A percentile compares a stretch with the other conserved stretches of the same genome.
These are phyloP conservation scores for Suillus bovinus DNA, from an alignment of 768 basidiomycete genomes.

Conservation along the genomic window DNA sequence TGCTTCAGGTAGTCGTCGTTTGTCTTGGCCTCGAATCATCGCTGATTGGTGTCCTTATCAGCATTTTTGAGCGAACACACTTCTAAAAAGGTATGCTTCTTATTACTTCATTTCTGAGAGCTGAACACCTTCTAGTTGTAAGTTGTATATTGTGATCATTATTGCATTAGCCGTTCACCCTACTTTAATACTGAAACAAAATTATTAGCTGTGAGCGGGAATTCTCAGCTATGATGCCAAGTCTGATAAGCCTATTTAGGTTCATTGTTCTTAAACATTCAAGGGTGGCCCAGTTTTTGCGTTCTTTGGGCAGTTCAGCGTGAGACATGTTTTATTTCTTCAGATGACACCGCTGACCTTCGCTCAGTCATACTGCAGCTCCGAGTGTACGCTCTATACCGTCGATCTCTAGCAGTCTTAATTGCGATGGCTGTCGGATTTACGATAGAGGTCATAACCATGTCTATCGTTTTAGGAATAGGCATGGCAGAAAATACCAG, in stretches of 20 bases:
- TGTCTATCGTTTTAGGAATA: background rate
- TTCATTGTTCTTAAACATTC: background rate
- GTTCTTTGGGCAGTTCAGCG: conserved; percentile 5
- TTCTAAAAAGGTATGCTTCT: background rate
- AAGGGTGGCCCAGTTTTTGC: conserved; percentile 4
- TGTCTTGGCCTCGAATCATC: background rate
- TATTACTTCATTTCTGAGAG: too few relatives aligned
- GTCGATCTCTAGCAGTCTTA: background rate
- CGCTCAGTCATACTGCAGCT: conserved; percentile 1
- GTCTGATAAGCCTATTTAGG: background rate
- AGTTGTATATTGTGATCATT: background rate
- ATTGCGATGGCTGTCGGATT: conserved; percentile 3
- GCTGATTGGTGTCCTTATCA: background rate
- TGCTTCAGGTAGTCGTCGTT: background rate
- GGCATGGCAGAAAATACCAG: background rate
- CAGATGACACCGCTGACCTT: background rate
- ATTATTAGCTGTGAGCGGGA: background rate
- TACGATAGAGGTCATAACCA: background rate
- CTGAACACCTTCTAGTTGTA: conserved; percentile 1
- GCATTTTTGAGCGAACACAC: background rate
- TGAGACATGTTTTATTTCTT: background rate
- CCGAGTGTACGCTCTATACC: conserved; percentile 4
- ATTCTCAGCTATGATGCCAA: background rate
- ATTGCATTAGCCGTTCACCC: background rate
- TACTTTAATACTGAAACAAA: background rate